Conservation (phyloP, 2,329 filamentous ascomycete genomes). For the Acephala macrosclerotiorum region DNA sequence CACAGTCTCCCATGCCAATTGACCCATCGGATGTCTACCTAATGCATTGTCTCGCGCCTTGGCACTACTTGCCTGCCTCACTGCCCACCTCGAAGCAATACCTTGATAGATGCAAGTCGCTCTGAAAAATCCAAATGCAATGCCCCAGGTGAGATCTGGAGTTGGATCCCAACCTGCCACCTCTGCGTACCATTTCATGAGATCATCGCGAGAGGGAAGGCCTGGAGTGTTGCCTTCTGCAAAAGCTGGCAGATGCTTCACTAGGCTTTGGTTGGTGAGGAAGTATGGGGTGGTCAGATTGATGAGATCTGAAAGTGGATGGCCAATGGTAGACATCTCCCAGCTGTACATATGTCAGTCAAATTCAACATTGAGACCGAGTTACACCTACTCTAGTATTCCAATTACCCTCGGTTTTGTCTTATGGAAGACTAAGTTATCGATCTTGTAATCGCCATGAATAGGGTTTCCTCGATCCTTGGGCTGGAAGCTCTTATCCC, state of each 20-base stretch:
- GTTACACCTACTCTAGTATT: slow-evolving; percentile 76
- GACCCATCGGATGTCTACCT: slow-evolving; percentile 74
- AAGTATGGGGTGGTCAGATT: slow-evolving; percentile 71
- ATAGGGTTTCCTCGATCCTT: slow-evolving; percentile 80
- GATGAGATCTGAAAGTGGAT: slow-evolving; percentile 88
- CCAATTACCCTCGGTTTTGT: slow-evolving; percentile 89
- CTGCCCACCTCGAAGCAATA: slow-evolving; percentile 87
- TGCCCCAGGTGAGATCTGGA: slow-evolving; percentile 66
- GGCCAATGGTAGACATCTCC: slow-evolving; percentile 99
- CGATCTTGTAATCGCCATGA: slow-evolving; percentile 97
- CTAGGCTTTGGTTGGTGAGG: slow-evolving; percentile 38
- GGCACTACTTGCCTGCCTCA: slow-evolving; percentile 87
- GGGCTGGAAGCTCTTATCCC: slow-evolving; percentile 72
- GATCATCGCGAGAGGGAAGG: slow-evolving; percentile 61
- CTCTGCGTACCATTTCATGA: slow-evolving; percentile 71
- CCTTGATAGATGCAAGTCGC: slow-evolving; percentile 77
- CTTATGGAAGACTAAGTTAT: slow-evolving; percentile 89
- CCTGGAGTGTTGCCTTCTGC: slow-evolving; percentile 57
- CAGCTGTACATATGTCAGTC: slow-evolving; percentile 58
- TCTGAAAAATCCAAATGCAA: slow-evolving; percentile 69
- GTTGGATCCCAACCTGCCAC: slow-evolving; percentile 75
- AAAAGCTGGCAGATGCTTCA: slow-evolving; percentile 47
- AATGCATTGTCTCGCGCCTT: slow-evolving; percentile 77
- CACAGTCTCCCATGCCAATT: slow-evolving; percentile 80
- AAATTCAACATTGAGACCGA: not conserved